phyloP scores from a whole-genome alignment of 441 rosid species.

The Theobroma grandiflorum region DNA sequence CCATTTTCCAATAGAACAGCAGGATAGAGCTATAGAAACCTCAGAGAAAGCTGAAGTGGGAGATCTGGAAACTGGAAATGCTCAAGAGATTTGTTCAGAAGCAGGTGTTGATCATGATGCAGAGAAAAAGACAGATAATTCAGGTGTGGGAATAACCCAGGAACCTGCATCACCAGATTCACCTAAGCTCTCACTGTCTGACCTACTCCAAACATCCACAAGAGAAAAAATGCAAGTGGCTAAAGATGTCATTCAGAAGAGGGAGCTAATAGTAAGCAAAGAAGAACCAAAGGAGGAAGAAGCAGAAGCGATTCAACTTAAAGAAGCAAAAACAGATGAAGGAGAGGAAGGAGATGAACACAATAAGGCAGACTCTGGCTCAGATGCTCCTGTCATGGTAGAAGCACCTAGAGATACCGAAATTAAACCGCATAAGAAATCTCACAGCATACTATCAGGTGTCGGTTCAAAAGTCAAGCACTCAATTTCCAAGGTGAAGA shows the following conservation, averaged over 20 bases:
- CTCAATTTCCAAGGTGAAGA: conserved; percentile 92
- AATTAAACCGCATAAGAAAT: conserved; percentile 70
- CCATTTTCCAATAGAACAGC: conserved; percentile 30
- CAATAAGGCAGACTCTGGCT: conserved; percentile 57
- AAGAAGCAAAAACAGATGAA: conserved; percentile 54
- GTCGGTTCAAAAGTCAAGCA: conserved; percentile 94
- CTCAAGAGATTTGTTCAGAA: conserved; percentile 33
- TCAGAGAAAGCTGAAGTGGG: conserved; percentile 38
- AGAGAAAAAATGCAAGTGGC: conserved; percentile 32
- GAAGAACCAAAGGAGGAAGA: conserved; percentile 36
- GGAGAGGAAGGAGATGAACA: conserved; percentile 57
- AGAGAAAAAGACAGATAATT: conserved; percentile 18
- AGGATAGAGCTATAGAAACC: conserved; percentile 34
- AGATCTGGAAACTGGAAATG: conserved; percentile 28
- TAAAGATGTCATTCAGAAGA: conserved; percentile 37
- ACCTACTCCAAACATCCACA: conserved; percentile 41
- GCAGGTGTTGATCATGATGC: conserved; percentile 32
- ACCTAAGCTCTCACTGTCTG: conserved; percentile 36
- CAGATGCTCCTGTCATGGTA: conserved; percentile 68
- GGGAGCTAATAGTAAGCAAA: conserved; percentile 32
- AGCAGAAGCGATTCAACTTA: conserved; percentile 34
- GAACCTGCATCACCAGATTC: conserved; percentile 26
- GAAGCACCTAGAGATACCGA: conserved; percentile 70
- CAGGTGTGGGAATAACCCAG: conserved; percentile 25
- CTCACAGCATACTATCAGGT: conserved; percentile 79